Percentiles rank a stretch among this genome's conserved stretches.
These are phyloP conservation scores for Ormosia emarginata DNA, from an alignment of 306 rosid genomes.

Conservation along the genomic window DNA sequence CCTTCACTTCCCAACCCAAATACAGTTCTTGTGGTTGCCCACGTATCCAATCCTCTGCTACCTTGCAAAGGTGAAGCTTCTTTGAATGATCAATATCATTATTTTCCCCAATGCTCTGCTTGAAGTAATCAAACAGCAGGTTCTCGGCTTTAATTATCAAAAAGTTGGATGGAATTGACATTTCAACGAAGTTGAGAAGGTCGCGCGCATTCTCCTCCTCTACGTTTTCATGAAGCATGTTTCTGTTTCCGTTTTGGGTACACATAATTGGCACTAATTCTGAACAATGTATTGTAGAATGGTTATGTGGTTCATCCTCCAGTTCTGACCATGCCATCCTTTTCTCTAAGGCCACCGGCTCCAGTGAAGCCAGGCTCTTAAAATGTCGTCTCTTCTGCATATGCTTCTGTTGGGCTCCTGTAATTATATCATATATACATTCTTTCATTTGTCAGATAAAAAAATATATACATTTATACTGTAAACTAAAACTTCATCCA, in stretches of 20 bases:
- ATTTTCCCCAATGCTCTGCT: conserved; percentile 29
- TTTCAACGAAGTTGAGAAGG: conserved; percentile 28
- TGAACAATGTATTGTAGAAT: background rate
- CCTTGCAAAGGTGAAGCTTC: conserved; percentile 24
- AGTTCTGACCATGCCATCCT: conserved; percentile 31
- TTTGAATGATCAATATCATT: background rate
- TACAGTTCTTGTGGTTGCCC: conserved; percentile 36
- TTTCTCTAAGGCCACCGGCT: conserved; percentile 51
- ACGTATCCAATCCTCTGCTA: conserved; percentile 51
- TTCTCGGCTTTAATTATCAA: conserved; percentile 33
- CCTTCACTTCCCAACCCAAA: conserved; percentile 57
- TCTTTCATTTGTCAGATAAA: background rate
- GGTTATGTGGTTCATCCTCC: conserved; percentile 7
- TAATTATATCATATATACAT: background rate
- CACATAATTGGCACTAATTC: background rate
- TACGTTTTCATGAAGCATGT: background rate
- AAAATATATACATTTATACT: background rate
- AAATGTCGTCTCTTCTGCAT: conserved; percentile 40
- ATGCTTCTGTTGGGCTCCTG: conserved; percentile 48
- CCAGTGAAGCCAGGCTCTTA: conserved; percentile 28
- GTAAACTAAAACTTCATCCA: background rate
- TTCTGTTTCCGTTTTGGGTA: background rate
- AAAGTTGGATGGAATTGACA: background rate
- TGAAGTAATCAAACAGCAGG: conserved; percentile 55
- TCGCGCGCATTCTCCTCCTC: conserved; percentile 29